Base-by-base conservation (phyloP, 2,329 filamentous ascomycete genomes). In the Furcasterigmium sp. region DNA sequence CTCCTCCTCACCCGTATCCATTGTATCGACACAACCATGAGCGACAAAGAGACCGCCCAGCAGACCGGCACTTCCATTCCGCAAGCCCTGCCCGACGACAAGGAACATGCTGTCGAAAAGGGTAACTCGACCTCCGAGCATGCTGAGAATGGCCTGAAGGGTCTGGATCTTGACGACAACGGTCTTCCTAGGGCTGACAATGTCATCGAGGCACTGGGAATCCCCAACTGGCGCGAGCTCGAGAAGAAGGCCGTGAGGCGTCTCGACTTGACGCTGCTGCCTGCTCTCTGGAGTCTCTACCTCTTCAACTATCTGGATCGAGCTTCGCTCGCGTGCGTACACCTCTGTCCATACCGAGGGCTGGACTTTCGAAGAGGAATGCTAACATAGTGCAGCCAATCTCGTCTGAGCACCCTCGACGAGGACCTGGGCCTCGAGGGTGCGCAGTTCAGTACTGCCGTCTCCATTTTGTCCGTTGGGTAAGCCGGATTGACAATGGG, bases 371-470 rank as follows among this genome's bases (percentile, higher is more conserved):
- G 25, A 34, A 21, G 1, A n/a, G 23, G 11, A 7, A 7, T 26
- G 23, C 23, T 26, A 26, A 26, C 23, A 26, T 26, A 7, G 23
- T 45, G 38, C 30, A 54, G 48, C 4, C 49, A 53, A 43, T 51
- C 47, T 4, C 49, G 55, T 18, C 47, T 62, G 38, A 52, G 58
- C 36, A 42, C 46, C 14, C 49, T 62, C 6, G 53, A 54, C 36
- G 39, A 55, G 4, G 53, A 63, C 29, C 41, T 62, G 7, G 47
- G 47, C n/a, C 49, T 63, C 8, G 47, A 46, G 4, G 57, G 56
- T 1, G 51, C 51, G 0, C 47, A 62, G 42, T 62, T 59, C 43
- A 56, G 59, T 34, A 60, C 57, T 10, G 55, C 56, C 13, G 47
- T 49, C 1, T 49, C 47, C 18, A 49, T 49, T 19, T 25, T 49